Percentiles rank a stretch among this genome's conserved stretches.
phyloP scores from a whole-genome alignment of 139 green algal species.

The Chlorella sp. region DNA sequence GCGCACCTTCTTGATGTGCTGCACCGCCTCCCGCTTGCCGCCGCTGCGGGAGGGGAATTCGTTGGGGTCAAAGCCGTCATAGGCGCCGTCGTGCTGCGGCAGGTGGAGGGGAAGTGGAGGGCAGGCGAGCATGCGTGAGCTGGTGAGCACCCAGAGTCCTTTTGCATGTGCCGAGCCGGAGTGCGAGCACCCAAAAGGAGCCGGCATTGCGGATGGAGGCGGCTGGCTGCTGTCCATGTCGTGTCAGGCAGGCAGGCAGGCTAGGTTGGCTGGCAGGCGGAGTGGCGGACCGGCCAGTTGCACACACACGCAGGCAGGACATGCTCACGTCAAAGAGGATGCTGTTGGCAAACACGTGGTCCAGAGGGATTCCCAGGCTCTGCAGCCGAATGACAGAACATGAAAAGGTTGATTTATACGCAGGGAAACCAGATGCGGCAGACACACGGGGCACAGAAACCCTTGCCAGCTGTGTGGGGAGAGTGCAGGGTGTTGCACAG shows the following conservation, averaged over 20 bases:
- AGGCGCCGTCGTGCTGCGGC: slow-evolving; percentile 75
- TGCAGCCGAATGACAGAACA: background rate
- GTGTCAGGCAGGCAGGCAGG: background rate
- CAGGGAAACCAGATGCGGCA: background rate
- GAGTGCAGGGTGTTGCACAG: background rate
- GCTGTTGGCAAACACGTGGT: slow-evolving; percentile 94
- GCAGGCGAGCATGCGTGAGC: background rate
- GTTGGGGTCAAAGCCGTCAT: slow-evolving; percentile 90
- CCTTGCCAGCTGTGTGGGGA: background rate
- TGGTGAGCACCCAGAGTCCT: background rate
- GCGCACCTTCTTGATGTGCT: slow-evolving; percentile 77
- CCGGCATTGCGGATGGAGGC: too few species aligned
- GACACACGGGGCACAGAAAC: background rate
- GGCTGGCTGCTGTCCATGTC: background rate
- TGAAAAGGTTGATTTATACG: background rate
- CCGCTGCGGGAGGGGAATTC: slow-evolving; percentile 93
- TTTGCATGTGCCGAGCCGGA: too few species aligned
- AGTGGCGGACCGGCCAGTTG: background rate
- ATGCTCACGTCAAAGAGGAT: slow-evolving; percentile 85
- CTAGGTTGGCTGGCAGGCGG: background rate
- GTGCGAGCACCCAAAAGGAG: too few species aligned
- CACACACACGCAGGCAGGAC: background rate
- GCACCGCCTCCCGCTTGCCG: slow-evolving; percentile 91
- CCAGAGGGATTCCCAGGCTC: slow-evolving; percentile 79
- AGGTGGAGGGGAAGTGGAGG: background rate